Evolutionary conservation across 768 basidiomycete species (phyloP).

Genomic region (Hebeloma cylindrosporum): DNA sequence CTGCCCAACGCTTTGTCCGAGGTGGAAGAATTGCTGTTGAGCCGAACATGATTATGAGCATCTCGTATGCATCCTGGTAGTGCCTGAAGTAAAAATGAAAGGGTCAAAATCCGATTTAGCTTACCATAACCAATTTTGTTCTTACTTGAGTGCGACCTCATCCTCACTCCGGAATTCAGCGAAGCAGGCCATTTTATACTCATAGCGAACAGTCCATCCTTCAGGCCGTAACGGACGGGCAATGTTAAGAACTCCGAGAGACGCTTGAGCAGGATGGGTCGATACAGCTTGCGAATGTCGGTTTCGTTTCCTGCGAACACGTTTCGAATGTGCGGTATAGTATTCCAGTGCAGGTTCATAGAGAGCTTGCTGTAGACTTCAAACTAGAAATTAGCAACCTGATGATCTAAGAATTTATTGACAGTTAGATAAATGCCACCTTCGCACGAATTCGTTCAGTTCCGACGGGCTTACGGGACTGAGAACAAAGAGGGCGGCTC

Average conservation of each 20-base stretch:
- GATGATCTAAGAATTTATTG: not conserved
- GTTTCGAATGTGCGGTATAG: conserved; percentile 90
- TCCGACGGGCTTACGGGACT: conserved; percentile 89
- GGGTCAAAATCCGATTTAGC: conserved; percentile 1
- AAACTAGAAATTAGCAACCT: conserved; percentile 8
- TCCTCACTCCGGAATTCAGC: conserved; percentile 93
- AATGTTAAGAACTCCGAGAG: conserved; percentile 41
- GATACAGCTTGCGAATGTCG: conserved; percentile 64
- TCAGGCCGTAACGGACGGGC: conserved; percentile 71
- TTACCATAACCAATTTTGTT: not conserved
- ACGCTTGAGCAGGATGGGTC: conserved; percentile 50
- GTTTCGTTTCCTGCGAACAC: conserved; percentile 87
- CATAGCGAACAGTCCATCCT: conserved; percentile 96
- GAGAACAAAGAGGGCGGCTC: conserved; percentile 91
- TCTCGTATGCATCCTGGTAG: conserved; percentile 91
- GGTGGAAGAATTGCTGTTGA: conserved; percentile 85
- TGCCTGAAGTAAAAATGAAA: conserved; percentile 52
- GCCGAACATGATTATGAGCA: conserved; percentile 83
- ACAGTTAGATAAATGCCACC: conserved; percentile 39
- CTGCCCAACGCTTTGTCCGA: conserved; percentile 96
- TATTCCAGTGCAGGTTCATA: conserved; percentile 91
- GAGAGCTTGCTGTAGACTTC: conserved; percentile 83
- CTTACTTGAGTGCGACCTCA: conserved; percentile 87
- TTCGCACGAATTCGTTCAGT: conserved; percentile 84
- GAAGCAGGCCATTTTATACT: conserved; percentile 97